Percentiles rank a stretch among this genome's conserved stretches.
Conservation (phyloP, 1,284 basidiomycete genomes). For the Apiotrichum gamsii region DNA sequence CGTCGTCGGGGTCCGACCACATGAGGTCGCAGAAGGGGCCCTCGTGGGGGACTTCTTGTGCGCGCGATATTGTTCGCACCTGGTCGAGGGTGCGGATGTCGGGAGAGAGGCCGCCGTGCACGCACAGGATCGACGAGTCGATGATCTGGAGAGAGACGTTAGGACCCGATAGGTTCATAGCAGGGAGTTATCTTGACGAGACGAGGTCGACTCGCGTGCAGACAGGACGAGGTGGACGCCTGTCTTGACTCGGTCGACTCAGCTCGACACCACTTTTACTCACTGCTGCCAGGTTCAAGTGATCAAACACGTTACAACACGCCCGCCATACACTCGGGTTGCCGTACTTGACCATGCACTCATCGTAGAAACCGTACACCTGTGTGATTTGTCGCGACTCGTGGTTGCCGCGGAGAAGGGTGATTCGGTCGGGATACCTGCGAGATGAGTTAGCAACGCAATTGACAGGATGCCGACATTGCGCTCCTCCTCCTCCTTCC, state of each 20-base stretch:
- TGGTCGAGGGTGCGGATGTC: slow-evolving; percentile 90
- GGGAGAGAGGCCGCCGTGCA: slow-evolving; percentile 86
- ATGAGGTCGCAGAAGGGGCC: slow-evolving; percentile 97
- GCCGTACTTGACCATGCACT: slow-evolving; percentile 95
- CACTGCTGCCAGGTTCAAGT: slow-evolving; percentile 85
- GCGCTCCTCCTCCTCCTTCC: too few relatives aligned
- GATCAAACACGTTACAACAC: slow-evolving; percentile 92
- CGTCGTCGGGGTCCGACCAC: slow-evolving; percentile 97
- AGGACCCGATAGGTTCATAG: neutral
- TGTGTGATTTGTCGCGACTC: slow-evolving; percentile 96
- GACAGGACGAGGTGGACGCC: too few relatives aligned
- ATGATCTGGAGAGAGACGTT: slow-evolving; percentile 61
- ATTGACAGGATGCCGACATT: too few relatives aligned
- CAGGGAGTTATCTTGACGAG: too few relatives aligned
- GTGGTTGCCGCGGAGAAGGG: slow-evolving; percentile 86
- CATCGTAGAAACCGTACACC: slow-evolving; percentile 97
- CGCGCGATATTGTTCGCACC: slow-evolving; percentile 80
- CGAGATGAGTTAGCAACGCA: neutral
- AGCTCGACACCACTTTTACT: too few relatives aligned
- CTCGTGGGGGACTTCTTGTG: slow-evolving; percentile 93
- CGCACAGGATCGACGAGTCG: slow-evolving; percentile 82
- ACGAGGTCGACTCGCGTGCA: too few relatives aligned
- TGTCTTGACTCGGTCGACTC: too few relatives aligned
- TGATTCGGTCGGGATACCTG: slow-evolving; percentile 84
- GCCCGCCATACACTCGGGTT: slow-evolving; percentile 91